phyloP scores from a whole-genome alignment of 169 alveolate genomes.

The Besnoitia besnoiti region DNA sequence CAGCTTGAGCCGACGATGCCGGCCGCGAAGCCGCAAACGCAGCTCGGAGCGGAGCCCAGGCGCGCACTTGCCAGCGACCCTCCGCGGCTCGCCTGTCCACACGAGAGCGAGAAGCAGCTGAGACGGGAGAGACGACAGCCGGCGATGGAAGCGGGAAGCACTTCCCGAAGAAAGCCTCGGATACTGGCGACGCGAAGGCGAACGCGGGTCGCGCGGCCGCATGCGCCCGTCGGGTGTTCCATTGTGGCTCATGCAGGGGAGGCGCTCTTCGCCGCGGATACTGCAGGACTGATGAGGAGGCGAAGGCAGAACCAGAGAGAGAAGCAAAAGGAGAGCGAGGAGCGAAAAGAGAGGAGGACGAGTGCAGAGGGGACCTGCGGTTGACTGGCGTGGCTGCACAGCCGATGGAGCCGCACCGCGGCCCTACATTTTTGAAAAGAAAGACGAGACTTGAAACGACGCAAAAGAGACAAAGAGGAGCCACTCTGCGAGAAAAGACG shows the following conservation, averaged over 20 bases:
- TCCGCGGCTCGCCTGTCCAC: too few relatives aligned
- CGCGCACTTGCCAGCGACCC: too few relatives aligned
- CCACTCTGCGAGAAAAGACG: too few relatives aligned
- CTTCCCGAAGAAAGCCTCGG: too few relatives aligned
- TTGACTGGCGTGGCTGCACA: not conserved
- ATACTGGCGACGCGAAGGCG: not conserved
- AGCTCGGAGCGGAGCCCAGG: too few relatives aligned
- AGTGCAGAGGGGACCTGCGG: not conserved
- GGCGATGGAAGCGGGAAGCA: too few relatives aligned
- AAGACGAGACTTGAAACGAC: not conserved
- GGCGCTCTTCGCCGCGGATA: not conserved
- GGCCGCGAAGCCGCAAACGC: too few relatives aligned
- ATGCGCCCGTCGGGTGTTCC: not conserved
- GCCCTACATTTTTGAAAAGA: not conserved
- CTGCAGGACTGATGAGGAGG: not conserved
- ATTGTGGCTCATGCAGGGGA: not conserved
- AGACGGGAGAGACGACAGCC: too few relatives aligned
- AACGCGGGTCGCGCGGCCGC: not conserved
- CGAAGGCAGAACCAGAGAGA: not conserved
- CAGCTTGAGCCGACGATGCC: too few relatives aligned
- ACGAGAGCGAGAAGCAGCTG: too few relatives aligned
- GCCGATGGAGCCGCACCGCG: not conserved
- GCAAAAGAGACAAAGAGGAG: not conserved
- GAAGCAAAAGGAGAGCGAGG: not conserved
- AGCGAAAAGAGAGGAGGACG: not conserved